Percentiles rank a stretch among this genome's conserved stretches.
Evolutionary conservation across 106 monocot species (phyloP).

Genomic region (Gastrodia elata): DNA sequence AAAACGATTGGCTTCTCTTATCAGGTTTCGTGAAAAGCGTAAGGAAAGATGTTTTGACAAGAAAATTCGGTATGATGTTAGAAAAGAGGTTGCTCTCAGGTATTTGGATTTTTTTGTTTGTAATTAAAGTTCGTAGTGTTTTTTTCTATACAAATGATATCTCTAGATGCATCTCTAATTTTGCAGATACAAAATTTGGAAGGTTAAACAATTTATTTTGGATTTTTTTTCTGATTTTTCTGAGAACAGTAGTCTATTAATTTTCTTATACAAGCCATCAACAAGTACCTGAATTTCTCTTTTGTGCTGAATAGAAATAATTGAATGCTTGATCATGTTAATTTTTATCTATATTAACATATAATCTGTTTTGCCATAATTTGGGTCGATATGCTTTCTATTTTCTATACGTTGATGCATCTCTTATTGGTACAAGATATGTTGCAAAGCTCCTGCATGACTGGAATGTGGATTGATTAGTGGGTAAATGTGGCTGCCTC

Average conservation of each 20-base stretch:
- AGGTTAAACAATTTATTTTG: neutral
- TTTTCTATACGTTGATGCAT: no score
- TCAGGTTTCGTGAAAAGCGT: conserved; percentile 79
- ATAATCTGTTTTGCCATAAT: no score
- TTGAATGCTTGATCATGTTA: no score
- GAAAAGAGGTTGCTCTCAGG: conserved; percentile 90
- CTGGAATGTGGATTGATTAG: no score
- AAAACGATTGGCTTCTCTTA: conserved; percentile 71
- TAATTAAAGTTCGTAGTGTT: neutral
- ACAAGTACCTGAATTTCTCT: neutral
- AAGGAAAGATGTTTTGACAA: conserved; percentile 87
- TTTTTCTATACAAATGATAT: no score
- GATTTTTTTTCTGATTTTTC: neutral
- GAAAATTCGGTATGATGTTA: conserved; percentile 73
- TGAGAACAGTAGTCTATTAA: neutral
- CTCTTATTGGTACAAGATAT: no score
- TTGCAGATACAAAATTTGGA: neutral
- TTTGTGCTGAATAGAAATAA: neutral
- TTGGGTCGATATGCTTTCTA: no score
- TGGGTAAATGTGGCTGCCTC: no score
- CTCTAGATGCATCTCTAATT: neutral
- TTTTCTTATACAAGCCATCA: no score
- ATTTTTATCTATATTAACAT: no score
- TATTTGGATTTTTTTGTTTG: conserved; percentile 6
- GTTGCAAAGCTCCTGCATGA: no score